These are phyloP conservation scores for Fusarium sp. DNA, from an alignment of 2,329 filamentous ascomycete species.

Conservation along the genomic window DNA sequence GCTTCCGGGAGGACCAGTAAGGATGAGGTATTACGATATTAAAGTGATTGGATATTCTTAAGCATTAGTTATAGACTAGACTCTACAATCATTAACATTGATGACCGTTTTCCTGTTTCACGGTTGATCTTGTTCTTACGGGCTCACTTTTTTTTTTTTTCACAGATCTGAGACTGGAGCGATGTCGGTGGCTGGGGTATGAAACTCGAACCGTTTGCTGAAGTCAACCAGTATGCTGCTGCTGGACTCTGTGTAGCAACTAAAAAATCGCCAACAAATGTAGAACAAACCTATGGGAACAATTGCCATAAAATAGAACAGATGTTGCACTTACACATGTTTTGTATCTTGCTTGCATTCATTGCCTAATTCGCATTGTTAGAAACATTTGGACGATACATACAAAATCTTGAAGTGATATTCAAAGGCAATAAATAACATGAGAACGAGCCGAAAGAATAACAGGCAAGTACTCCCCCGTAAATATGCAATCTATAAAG, in stretches of 20 bases:
- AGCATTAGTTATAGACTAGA: neutral
- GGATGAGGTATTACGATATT: neutral
- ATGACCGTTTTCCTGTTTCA: neutral
- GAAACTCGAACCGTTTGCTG: neutral
- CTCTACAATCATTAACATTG: neutral
- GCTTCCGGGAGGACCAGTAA: slow-evolving; percentile 1
- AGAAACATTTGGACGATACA: too few relatives aligned
- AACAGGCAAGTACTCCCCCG: neutral
- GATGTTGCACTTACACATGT: neutral
- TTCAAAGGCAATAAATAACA: too few relatives aligned
- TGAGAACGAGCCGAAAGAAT: neutral
- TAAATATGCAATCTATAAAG: neutral
- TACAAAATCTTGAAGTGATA: too few relatives aligned
- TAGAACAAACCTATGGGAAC: neutral
- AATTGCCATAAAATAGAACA: neutral
- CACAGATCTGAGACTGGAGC: neutral
- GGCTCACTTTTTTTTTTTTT: neutral
- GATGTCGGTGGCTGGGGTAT: slow-evolving; percentile 17
- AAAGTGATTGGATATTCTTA: neutral
- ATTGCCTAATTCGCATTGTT: neutral
- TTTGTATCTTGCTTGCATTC: neutral
- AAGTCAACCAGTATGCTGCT: neutral
- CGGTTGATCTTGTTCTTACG: neutral
- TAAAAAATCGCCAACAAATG: neutral
- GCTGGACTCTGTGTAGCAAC: neutral